Percentiles rank a stretch among this genome's conserved stretches.
Conservation (phyloP, 2,329 filamentous ascomycete species). For the Nothophoma quercina region DNA sequence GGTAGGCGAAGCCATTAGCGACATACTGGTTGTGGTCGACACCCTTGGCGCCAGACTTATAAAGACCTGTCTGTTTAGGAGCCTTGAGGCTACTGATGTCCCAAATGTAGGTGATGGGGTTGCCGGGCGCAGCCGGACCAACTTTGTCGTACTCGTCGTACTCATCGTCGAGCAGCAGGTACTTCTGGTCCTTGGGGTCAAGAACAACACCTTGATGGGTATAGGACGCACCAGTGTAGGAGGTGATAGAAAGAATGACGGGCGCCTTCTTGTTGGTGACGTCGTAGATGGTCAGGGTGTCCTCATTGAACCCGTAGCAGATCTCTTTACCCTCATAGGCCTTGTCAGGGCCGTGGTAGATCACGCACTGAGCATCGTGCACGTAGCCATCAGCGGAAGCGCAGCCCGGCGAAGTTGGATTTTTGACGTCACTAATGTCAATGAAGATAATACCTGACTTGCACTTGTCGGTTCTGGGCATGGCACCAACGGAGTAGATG, state of each 20-base stretch:
- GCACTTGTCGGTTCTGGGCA: constrained; percentile 52
- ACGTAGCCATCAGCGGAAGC: constrained; percentile 65
- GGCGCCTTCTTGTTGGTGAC: constrained; percentile 58
- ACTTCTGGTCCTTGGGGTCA: constrained; percentile 45
- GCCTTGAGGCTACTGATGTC: constrained; percentile 44
- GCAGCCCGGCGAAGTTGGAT: constrained; percentile 63
- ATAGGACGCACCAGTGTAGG: constrained; percentile 65
- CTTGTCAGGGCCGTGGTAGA: constrained; percentile 61
- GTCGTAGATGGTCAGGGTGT: constrained; percentile 62
- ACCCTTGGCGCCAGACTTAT: constrained; percentile 49
- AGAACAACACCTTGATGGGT: constrained; percentile 67
- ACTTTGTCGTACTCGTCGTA: constrained; percentile 50
- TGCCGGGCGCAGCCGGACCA: constrained; percentile 42
- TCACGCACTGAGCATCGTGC: constrained; percentile 68
- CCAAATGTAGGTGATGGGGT: constrained; percentile 52
- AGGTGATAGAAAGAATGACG: constrained; percentile 61
- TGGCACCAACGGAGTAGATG: constrained; percentile 49
- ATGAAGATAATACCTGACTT: constrained; percentile 66
- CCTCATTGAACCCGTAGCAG: constrained; percentile 66
- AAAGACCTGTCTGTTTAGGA: constrained; percentile 53
- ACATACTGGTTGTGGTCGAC: constrained; percentile 60
- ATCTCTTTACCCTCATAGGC: constrained; percentile 60
- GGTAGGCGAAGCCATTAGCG: constrained; percentile 52
- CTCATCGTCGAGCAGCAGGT: constrained; percentile 50
- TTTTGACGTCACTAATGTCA: constrained; percentile 62